These are phyloP conservation scores for Citrus sp. DNA, from an alignment of 345 rosid species.

Conservation along the genomic window DNA sequence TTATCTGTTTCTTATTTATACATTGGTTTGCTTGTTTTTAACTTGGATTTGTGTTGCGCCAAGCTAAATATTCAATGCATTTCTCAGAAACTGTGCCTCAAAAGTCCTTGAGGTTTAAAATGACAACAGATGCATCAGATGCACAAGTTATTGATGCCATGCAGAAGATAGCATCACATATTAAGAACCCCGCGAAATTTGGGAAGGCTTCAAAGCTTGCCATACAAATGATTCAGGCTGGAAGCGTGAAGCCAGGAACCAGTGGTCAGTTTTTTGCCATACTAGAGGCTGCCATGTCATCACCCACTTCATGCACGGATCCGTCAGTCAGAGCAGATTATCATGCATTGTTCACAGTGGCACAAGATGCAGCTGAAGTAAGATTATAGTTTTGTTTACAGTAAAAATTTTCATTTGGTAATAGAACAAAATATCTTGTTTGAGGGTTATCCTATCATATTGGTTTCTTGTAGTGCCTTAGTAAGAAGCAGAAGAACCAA, in stretches of 20 bases:
- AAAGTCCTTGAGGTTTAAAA: slow-evolving; percentile 82
- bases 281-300: slow-evolving; percentile 87
- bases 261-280: slow-evolving; percentile 66
- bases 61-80: slow-evolving; percentile 6
- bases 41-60: neutral
- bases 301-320: slow-evolving; percentile 65
- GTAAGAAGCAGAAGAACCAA: slow-evolving; percentile 67
- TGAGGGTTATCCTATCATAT: slow-evolving; percentile 16
- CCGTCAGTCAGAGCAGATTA: slow-evolving; percentile 64
- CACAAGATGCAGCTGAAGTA: slow-evolving; percentile 84
- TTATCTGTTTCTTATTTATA: neutral
- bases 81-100: slow-evolving; percentile 34
- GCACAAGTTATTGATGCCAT: slow-evolving; percentile 81
- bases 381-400: slow-evolving; percentile 2
- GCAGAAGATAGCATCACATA: slow-evolving; percentile 90
- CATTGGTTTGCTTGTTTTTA: neutral
- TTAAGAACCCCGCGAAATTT: slow-evolving; percentile 69
- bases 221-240: slow-evolving; percentile 80
- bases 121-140: slow-evolving; percentile 83
- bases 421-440: slow-evolving; percentile 1
- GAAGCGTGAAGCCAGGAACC: slow-evolving; percentile 83
- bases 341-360: slow-evolving; percentile 77
- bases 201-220: slow-evolving; percentile 93
- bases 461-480: slow-evolving; percentile 52
- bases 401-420: neutral